A percentile compares a stretch with the other conserved stretches of the same genome.
phyloP scores from a whole-genome alignment of 139 green algal species.

The Chlamydomonas schloesseri region DNA sequence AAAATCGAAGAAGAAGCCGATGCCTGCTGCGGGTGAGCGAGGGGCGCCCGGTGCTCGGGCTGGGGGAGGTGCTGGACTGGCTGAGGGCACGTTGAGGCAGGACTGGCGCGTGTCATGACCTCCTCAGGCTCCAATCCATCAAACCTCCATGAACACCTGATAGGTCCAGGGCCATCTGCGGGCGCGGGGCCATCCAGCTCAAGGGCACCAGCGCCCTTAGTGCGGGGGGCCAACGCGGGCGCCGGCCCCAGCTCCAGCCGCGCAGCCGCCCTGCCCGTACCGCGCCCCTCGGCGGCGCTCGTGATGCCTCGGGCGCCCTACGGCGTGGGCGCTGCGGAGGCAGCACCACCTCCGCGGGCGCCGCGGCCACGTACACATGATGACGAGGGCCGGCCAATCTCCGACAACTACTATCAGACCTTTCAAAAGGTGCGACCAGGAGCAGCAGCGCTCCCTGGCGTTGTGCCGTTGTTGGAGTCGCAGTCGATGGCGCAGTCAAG shows the following conservation, averaged over 20 bases:
- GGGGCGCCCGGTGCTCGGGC: too few species aligned
- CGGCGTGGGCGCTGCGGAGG: not conserved
- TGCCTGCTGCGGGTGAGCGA: not conserved
- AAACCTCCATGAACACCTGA: not conserved
- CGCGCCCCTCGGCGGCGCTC: not conserved
- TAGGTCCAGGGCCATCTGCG: not conserved
- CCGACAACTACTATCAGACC: constrained; percentile 32
- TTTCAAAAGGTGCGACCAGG: constrained; percentile 7
- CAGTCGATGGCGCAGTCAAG: too few species aligned
- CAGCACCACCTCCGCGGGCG: not conserved
- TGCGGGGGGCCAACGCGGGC: not conserved
- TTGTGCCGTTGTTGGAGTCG: too few species aligned
- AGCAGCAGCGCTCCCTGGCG: too few species aligned
- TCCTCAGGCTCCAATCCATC: too few species aligned
- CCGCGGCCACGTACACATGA: constrained; percentile 7
- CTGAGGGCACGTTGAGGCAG: too few species aligned
- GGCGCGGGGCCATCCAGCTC: not conserved
- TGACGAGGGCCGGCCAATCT: not conserved
- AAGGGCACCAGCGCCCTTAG: too few species aligned
- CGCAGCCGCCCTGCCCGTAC: not conserved
- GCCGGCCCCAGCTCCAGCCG: not conserved
- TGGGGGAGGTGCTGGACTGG: too few species aligned
- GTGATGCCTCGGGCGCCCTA: not conserved
- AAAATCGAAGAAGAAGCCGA: not conserved
- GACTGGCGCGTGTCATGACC: too few species aligned